Evolutionary conservation across 129 eudicot species (phyloP).

Genomic region (Sambucus nigra): DNA sequence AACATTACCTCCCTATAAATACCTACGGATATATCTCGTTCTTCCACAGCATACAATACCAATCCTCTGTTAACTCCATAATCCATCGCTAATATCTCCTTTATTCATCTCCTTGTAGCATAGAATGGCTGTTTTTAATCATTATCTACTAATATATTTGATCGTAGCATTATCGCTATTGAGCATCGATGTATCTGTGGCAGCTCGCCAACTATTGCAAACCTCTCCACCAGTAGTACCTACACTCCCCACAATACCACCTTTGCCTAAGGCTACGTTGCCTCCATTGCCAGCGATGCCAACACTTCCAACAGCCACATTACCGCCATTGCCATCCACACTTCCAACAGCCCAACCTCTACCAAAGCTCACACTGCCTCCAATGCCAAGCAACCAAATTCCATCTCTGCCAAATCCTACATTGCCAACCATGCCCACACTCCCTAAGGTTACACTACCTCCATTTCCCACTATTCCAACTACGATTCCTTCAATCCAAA

Average conservation of each 20-base stretch:
- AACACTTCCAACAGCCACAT: conserved; percentile 4
- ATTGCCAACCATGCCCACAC: conserved; percentile 14
- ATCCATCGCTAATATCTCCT: too few relatives aligned
- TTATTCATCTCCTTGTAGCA: neutral
- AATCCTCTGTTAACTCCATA: too few relatives aligned
- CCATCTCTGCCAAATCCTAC: conserved; percentile 5
- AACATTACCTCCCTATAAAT: neutral
- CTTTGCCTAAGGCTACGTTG: conserved; percentile 3
- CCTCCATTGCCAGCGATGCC: conserved; percentile 4
- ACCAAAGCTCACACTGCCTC: conserved; percentile 8
- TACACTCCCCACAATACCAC: conserved; percentile 8
- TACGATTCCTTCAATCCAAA: neutral
- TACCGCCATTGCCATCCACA: conserved; percentile 12
- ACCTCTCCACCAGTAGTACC: neutral
- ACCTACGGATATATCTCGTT: neutral
- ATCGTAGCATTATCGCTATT: neutral
- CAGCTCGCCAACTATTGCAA: conserved; percentile 16
- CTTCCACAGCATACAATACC: neutral
- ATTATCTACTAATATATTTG: neutral
- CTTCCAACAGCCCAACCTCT: conserved; percentile 11
- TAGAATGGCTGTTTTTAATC: conserved; percentile 9
- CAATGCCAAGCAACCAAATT: neutral
- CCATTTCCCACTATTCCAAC: conserved; percentile 1
- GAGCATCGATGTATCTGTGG: conserved; percentile 3
- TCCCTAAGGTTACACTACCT: neutral